phyloP scores from a whole-genome alignment of 148 eudicot genomes.

The Rhododendron henanense region DNA sequence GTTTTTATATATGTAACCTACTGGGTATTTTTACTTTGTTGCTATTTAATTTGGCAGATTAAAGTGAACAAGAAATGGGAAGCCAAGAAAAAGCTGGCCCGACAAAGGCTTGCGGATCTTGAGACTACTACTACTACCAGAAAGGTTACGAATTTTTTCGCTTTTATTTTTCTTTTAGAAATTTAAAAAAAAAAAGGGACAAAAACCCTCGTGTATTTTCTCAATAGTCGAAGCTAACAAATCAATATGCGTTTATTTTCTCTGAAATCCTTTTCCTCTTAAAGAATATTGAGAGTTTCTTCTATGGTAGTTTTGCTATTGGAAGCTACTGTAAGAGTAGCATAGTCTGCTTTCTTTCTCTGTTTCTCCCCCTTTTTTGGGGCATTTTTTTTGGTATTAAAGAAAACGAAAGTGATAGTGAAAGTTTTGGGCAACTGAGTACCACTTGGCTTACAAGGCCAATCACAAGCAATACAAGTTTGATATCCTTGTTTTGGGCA shows the following conservation, averaged over 20 bases:
- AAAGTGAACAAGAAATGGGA: conserved; percentile 5
- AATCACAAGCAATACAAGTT: background rate
- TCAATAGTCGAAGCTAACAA: background rate
- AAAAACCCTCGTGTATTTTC: background rate
- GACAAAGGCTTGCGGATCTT: background rate
- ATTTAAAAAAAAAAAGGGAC: background rate
- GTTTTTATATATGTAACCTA: background rate
- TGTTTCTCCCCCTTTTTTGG: too few species aligned
- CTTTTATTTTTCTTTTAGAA: background rate
- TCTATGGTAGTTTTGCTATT: background rate
- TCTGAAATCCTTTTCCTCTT: background rate
- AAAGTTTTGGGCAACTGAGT: background rate
- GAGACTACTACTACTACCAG: background rate
- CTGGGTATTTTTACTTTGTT: background rate
- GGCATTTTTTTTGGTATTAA: background rate
- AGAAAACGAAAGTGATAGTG: background rate
- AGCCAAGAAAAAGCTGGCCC: conserved; percentile 9
- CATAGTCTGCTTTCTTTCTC: background rate
- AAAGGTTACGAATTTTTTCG: conserved; percentile 3
- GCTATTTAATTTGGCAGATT: conserved; percentile 4
- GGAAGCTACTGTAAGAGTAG: background rate
- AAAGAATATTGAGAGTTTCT: background rate
- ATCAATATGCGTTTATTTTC: background rate
- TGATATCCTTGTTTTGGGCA: background rate
- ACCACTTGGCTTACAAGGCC: background rate